Evolutionary conservation across 257 asterid species (phyloP), one percentile per base, ranked within the genome.

Genomic region (Scutellaria galericulata): DNA sequence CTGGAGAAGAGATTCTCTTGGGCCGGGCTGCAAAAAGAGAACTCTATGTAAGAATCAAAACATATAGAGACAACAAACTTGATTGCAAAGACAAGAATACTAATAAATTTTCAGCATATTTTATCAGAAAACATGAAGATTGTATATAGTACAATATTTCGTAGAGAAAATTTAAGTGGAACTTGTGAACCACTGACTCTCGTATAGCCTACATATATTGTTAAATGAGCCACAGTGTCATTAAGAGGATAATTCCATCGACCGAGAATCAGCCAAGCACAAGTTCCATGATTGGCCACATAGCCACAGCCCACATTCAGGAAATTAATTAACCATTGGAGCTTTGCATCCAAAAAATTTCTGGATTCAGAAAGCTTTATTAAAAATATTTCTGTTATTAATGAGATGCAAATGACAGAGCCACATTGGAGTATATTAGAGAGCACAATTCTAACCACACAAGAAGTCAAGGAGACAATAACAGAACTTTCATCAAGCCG

Each of bases 21-120:
- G 96, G 13, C 99, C 99, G 64, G 99, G 98, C 99, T 95, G 97
- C 86, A 85, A 77, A 70, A 58, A 51, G 51, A 46, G 56, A 47
- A 58, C 45, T 72, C 39, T 75, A 40, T 44, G 63, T 20, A 54
- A 24, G 48, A 44, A 66, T 20, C 18, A 48, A 46, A 67, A 39
- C 39, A 68, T 11, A 63, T 41, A 55, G 24, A 18, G 37, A 61
- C 15, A 18, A 22, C 45, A 40, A 63, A 41, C 31, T 72, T 5
- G 45, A 48, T 0, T 22, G 74, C 24, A 77, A 41, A 62, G 67
- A 14, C 45, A 22, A 5, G 66, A 70, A 6, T 13, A 14, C 20
- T 50, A 46, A 46, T 6, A 39, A 55, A 18, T 1, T n/a, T 14
- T 50, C 35, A 41, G 48, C 73, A 31, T 31, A 52, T 47, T 9